Conservation (phyloP, 306 rosid species). For the Mimosa pudica region DNA sequence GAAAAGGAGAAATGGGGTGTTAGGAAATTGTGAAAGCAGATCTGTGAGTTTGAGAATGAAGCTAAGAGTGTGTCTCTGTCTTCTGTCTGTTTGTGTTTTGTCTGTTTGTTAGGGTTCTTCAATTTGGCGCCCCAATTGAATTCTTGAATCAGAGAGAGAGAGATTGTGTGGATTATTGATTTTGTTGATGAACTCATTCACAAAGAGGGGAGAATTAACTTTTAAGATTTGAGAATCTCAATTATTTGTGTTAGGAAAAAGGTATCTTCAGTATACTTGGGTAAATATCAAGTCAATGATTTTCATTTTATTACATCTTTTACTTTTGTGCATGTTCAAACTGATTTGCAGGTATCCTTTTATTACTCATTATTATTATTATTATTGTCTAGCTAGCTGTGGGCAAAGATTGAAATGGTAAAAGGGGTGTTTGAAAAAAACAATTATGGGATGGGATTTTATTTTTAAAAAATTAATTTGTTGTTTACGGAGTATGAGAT, state of each 20-base stretch:
- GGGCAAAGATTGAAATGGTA: too few species aligned
- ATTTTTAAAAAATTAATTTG: too few species aligned
- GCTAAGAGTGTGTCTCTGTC: not conserved
- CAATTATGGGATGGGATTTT: too few species aligned
- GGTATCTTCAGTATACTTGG: too few species aligned
- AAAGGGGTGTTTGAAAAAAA: too few species aligned
- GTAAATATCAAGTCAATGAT: too few species aligned
- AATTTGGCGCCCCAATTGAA: conserved; percentile 45
- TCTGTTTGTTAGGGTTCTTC: conserved; percentile 22
- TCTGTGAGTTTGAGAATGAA: conserved; percentile 31
- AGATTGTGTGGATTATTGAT: not conserved
- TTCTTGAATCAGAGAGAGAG: conserved; percentile 25
- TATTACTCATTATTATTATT: too few species aligned
- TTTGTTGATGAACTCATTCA: not conserved
- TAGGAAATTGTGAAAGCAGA: conserved; percentile 35
- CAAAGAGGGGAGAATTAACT: too few species aligned
- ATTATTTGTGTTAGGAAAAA: not conserved
- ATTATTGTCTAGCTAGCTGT: too few species aligned
- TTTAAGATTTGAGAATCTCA: not conserved
- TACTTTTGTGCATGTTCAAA: too few species aligned
- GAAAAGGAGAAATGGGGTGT: conserved; percentile 10
- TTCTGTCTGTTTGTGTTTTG: conserved; percentile 14
- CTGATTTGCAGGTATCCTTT: too few species aligned
- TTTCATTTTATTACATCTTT: not conserved
- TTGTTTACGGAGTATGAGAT: too few species aligned